Base-by-base conservation (phyloP, 805 yeast species). In the Candida boidinii region DNA sequence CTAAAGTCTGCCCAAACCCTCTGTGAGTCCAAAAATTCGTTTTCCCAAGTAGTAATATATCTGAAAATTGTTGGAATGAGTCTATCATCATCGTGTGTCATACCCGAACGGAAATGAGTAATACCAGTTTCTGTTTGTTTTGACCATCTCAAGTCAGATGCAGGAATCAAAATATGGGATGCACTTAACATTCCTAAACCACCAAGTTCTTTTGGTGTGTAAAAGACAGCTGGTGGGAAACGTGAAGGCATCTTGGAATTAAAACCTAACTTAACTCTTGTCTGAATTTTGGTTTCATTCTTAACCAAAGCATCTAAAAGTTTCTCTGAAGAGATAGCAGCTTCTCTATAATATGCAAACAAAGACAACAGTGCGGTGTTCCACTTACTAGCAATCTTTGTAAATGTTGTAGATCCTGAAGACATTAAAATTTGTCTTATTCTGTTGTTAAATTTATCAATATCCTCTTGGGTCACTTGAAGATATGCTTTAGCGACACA, bases 1-100 rank as follows among this genome's bases (percentile, higher is more conserved):
- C 96, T 92, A 60, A 88, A 92, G 43, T 92, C 99, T 0, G 95
- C 86, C 99, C 99, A 92, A 3, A 90, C 98, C 37, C 96, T 67
- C 54, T 86, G 94, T 2, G 97, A 88, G 45, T 92, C 98, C 29
- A 78, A 48, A 49, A 90, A 86, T 53, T 92, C 99, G 42, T 92
- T 81, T 51, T 92, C 98, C 99, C 99, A 92, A 0, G 95, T 75
- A 0, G 95, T 78, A 29, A 92, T 75, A 54, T 92, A 92, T 45
- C 97, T 66, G 67, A 87, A 92, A 14, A 92, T 72, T 1, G 96
- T 92, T 12, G 99, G 99, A 35, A 92, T 87, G 46, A 81, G 58
- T 46, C 84, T 79, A 29, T 75, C 79, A 44, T 83, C 92, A 27
- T 76, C 76, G 46, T 79, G 83, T 12, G 79, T 72, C 92, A 92